A percentile compares a stretch with the other conserved stretches of the same genome.
phyloP scores from a whole-genome alignment of 805 yeast genomes.

The Cyberlindnera meyerae region DNA sequence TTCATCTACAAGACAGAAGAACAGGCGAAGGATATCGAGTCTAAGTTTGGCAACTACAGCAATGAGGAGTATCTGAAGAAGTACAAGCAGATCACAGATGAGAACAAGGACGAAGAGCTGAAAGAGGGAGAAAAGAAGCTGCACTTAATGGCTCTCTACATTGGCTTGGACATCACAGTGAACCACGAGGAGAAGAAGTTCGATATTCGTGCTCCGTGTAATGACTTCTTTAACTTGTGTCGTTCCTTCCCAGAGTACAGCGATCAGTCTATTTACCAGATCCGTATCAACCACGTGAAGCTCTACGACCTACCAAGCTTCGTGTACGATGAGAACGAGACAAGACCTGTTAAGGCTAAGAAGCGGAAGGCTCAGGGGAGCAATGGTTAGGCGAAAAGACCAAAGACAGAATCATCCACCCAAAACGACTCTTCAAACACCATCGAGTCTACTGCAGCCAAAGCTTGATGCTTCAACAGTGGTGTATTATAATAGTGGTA shows the following conservation, averaged over 20 bases:
- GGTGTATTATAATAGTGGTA: too few relatives aligned
- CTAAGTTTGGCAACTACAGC: slow-evolving; percentile 55
- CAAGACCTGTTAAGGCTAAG: slow-evolving; percentile 61
- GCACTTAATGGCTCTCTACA: slow-evolving; percentile 68
- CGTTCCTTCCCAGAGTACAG: slow-evolving; percentile 70
- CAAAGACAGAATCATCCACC: slow-evolving; percentile 25
- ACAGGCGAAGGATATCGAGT: slow-evolving; percentile 52
- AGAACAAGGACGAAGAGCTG: slow-evolving; percentile 31
- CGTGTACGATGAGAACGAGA: slow-evolving; percentile 78
- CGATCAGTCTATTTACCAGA: slow-evolving; percentile 43
- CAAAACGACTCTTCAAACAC: slow-evolving; percentile 1
- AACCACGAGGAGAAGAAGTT: slow-evolving; percentile 50
- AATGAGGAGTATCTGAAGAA: slow-evolving; percentile 43
- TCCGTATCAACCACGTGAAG: slow-evolving; percentile 70
- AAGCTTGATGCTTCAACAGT: slow-evolving; percentile 1
- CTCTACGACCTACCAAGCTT: slow-evolving; percentile 77
- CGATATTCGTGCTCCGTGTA: slow-evolving; percentile 85
- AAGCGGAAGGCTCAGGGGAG: slow-evolving; percentile 43
- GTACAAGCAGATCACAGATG: slow-evolving; percentile 32
- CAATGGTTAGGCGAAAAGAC: slow-evolving; percentile 33
- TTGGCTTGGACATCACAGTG: slow-evolving; percentile 58
- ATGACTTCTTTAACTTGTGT: slow-evolving; percentile 80
- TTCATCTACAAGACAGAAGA: slow-evolving; percentile 46
- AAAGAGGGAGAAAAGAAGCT: slow-evolving; percentile 34
- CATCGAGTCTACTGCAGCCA: slow-evolving; percentile 3